These are phyloP conservation scores for Candida dajiaensis DNA, from an alignment of 805 yeast species.

Conservation along the genomic window DNA sequence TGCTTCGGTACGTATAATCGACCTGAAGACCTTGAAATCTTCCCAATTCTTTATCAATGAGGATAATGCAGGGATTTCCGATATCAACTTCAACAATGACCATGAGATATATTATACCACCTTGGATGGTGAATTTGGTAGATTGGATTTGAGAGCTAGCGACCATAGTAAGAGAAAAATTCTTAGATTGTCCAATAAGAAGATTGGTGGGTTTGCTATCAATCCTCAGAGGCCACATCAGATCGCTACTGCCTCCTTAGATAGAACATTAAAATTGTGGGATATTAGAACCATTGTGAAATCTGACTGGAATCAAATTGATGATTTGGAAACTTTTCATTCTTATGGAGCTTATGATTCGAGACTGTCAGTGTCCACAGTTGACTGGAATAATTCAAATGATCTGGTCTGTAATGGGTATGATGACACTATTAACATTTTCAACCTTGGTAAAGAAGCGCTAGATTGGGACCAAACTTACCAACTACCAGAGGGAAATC, in stretches of 20 bases:
- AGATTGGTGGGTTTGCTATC: conserved; percentile 82
- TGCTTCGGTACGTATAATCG: conserved; percentile 74
- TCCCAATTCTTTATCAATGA: conserved; percentile 57
- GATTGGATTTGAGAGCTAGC: conserved; percentile 57
- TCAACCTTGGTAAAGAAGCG: conserved; percentile 40
- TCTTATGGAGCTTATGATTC: conserved; percentile 56
- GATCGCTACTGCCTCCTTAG: conserved; percentile 85
- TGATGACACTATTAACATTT: conserved; percentile 75
- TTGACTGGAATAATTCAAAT: conserved; percentile 60
- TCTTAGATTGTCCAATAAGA: conserved; percentile 71
- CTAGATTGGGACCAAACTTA: conserved; percentile 15
- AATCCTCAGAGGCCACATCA: conserved; percentile 64
- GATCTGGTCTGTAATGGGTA: conserved; percentile 89
- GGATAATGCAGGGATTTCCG: conserved; percentile 65
- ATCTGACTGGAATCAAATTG: conserved; percentile 56
- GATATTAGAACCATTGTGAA: conserved; percentile 57
- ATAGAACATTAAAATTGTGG: conserved; percentile 81
- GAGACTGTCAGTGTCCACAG: conserved; percentile 75
- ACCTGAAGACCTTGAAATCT: conserved; percentile 54
- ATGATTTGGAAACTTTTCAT: conserved; percentile 30
- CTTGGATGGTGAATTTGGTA: conserved; percentile 70
- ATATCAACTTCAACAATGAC: conserved; percentile 52
- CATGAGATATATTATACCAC: conserved; percentile 70
- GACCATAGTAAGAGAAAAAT: conserved; percentile 28
- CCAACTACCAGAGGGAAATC: conserved; percentile 23